Percentiles rank a stretch among this genome's conserved stretches.
Evolutionary conservation across 2,329 filamentous ascomycete species (phyloP).

Genomic region (Nemania bipapillata): DNA sequence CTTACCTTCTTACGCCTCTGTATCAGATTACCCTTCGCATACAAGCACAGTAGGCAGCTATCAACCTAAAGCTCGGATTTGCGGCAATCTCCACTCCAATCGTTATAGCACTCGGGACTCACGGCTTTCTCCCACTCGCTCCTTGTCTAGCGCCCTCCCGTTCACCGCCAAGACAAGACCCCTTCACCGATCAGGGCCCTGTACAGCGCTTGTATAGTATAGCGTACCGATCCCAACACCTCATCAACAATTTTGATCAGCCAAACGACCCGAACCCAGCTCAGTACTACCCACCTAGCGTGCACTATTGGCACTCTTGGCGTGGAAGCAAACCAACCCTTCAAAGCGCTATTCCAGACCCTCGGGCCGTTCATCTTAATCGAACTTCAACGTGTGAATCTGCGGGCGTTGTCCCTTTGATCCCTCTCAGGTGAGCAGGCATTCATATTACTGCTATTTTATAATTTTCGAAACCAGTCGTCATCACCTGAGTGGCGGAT

Average conservation of each 20-base stretch:
- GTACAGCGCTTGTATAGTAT: background rate
- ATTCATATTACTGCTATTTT: slow-evolving; percentile 24
- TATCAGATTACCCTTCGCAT: background rate
- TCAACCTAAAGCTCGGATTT: slow-evolving; percentile 17
- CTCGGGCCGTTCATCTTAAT: slow-evolving; percentile 25
- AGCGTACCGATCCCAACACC: background rate
- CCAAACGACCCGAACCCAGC: slow-evolving; percentile 22
- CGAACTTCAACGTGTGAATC: background rate
- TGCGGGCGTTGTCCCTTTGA: background rate
- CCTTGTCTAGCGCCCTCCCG: slow-evolving; percentile 28
- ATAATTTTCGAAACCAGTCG: slow-evolving; percentile 30
- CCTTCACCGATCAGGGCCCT: slow-evolving; percentile 16
- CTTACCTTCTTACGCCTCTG: background rate
- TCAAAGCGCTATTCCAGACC: slow-evolving; percentile 19
- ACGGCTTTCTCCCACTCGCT: slow-evolving; percentile 15
- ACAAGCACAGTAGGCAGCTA: too few relatives aligned
- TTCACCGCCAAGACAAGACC: slow-evolving; percentile 27
- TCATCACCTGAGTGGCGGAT: slow-evolving; percentile 41
- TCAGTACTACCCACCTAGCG: background rate
- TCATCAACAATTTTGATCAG: slow-evolving; percentile 18
- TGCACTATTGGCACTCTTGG: slow-evolving; percentile 36
- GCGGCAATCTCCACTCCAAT: slow-evolving; percentile 23
- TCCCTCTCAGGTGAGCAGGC: slow-evolving; percentile 44
- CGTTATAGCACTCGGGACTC: slow-evolving; percentile 17
- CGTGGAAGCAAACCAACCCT: slow-evolving; percentile 22